phyloP scores from a whole-genome alignment of 2,329 filamentous ascomycete genomes.

The Cryphonectria carpinicola region DNA sequence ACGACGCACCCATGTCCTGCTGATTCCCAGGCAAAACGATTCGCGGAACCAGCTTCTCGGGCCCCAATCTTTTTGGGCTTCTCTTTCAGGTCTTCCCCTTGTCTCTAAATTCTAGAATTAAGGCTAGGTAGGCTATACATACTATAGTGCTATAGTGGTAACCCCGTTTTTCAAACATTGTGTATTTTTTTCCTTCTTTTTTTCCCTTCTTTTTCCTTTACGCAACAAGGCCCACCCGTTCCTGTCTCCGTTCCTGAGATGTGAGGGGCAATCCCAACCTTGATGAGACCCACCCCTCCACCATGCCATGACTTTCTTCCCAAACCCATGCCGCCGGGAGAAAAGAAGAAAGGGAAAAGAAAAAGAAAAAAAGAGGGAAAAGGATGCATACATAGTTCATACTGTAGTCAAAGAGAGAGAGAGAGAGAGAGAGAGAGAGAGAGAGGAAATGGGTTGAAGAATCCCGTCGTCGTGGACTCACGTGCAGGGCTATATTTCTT shows the following conservation, averaged over 20 bases:
- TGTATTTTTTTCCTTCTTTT: background rate
- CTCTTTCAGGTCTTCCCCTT: background rate
- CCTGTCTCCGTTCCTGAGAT: conserved; percentile 7
- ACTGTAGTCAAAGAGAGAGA: no score
- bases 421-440: no score
- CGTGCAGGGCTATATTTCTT: background rate
- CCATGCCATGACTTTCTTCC: background rate
- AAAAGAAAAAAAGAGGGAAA: background rate
- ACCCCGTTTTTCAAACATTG: background rate
- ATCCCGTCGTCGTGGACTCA: background rate
- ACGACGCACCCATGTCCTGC: conserved; percentile 19
- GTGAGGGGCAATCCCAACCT: conserved; percentile 7
- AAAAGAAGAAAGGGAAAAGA: background rate
- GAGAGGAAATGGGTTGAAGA: background rate
- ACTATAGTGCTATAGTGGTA: no score
- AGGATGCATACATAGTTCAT: background rate
- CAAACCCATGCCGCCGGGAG: background rate
- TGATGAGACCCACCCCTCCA: conserved; percentile 14
- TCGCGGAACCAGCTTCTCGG: conserved; percentile 22
- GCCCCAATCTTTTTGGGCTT: conserved; percentile 7
- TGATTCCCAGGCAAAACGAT: conserved; percentile 24
- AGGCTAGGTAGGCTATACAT: background rate
- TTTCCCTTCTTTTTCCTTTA: background rate
- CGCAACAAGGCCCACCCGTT: background rate
- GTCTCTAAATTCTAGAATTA: background rate